Percentiles rank a stretch among this genome's conserved stretches.
Conservation (phyloP, 305 asterid genomes). For the Fraxinus angustifolia region DNA sequence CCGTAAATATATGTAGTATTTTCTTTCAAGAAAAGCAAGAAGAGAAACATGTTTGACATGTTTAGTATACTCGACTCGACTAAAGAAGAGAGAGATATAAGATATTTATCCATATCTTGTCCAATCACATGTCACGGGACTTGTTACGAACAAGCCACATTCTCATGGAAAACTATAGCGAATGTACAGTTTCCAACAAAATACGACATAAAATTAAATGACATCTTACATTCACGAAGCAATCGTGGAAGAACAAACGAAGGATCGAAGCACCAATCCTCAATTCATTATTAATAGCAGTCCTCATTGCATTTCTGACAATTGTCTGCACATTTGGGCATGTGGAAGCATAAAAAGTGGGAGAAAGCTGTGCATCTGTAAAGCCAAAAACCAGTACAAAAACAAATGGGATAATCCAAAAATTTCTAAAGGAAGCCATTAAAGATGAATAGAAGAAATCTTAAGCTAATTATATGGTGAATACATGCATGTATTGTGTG, state of each 20-base stretch:
- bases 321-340: constrained; percentile 38
- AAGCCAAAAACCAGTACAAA: constrained; percentile 10
- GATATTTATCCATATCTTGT: not conserved
- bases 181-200: not conserved
- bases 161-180: not conserved
- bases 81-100: not conserved
- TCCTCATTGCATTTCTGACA: constrained; percentile 29
- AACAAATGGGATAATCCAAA: not conserved
- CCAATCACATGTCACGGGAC: not conserved
- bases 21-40: not conserved
- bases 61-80: not conserved
- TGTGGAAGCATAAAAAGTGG: constrained; percentile 32
- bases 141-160: not conserved
- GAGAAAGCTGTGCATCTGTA: constrained; percentile 37
- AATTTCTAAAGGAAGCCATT: constrained; percentile 24
- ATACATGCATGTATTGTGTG: constrained; percentile 16
- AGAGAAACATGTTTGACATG: not conserved
- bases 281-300: constrained; percentile 36
- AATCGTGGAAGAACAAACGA: constrained; percentile 69
- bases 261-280: constrained; percentile 56
- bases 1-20: not conserved
- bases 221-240: constrained; percentile 51
- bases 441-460: not conserved
- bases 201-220: not conserved
- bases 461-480: not conserved